Percentiles rank a stretch among this genome's conserved stretches.
These are phyloP conservation scores for Aureobasidium lini DNA, from an alignment of 2,329 filamentous ascomycete genomes.

Conservation along the genomic window DNA sequence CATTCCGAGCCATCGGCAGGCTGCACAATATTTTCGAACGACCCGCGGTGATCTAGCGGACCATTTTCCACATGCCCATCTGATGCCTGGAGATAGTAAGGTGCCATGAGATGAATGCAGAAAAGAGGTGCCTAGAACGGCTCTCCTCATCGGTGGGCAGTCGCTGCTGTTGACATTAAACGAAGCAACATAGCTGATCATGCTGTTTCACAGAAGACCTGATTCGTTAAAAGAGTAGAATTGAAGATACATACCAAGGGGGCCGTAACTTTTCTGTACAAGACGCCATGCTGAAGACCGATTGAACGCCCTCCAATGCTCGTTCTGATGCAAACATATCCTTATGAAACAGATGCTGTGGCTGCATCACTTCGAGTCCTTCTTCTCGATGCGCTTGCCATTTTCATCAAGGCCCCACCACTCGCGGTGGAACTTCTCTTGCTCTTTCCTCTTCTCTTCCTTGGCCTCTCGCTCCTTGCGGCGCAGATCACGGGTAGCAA, in stretches of 20 bases:
- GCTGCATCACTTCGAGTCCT: slow-evolving; percentile 14
- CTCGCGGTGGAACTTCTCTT: slow-evolving; percentile 42
- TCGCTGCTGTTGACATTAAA: too few species aligned
- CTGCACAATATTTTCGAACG: too few species aligned
- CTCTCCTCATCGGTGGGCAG: too few species aligned
- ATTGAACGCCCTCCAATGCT: slow-evolving; percentile 1
- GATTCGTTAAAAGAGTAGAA: background rate
- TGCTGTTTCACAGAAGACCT: too few species aligned
- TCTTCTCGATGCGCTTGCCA: slow-evolving; percentile 25
- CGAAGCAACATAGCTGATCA: too few species aligned
- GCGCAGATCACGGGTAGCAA: slow-evolving; percentile 65
- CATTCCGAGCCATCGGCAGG: too few species aligned
- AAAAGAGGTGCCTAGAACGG: too few species aligned
- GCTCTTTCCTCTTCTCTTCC: slow-evolving; percentile 34
- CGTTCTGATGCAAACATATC: background rate
- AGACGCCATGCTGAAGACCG: background rate
- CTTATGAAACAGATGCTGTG: background rate
- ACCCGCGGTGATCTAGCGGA: too few species aligned
- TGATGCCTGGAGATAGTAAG: too few species aligned
- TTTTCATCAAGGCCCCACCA: slow-evolving; percentile 43
- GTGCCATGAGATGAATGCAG: too few species aligned
- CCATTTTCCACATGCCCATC: too few species aligned
- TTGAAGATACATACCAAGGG: background rate
- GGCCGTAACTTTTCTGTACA: background rate
- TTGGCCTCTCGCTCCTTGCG: slow-evolving; percentile 57